Evolutionary conservation across 345 rosid genomes (phyloP), one percentile per base, ranked within the genome.

Genomic region (Eucalyptus leucophloia): DNA sequence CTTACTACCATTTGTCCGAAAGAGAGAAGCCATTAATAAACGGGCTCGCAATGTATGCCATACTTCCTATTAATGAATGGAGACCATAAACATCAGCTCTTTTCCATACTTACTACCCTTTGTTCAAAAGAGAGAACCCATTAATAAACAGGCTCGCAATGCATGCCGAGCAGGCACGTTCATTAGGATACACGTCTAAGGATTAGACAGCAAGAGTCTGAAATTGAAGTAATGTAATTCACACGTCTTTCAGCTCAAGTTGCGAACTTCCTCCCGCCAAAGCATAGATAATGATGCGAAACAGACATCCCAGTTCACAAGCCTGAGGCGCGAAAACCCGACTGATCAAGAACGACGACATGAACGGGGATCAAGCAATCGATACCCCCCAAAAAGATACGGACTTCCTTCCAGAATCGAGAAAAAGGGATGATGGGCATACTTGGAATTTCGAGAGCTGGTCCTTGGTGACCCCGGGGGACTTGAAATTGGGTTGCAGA

Each of bases 391-490:
- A 37, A 12, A 37, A 5, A 77, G 5, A 72, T 37, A 72, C 10
- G 8, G 26, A 37, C 83, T 10, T 11, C 47, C 42, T 19, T 37
- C 44, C 47, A 77, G 2, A 16, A 21, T 77, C 3, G 83, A 77
- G 45, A 77, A 72, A 16, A 18, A 77, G 83, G 28, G 83, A 77
- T 37, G 28, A 37, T 19, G 83, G 47, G 83, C 83, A 37, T 37
- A 89, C 91, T 60, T 80, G 91, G 80, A 89, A 89, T 45, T 89
- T 89, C 87, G 89, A 54, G 65, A 89, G 65, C 77, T 89, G 91
- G 87, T 24, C 86, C 50, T 87, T 72, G 87, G 91, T 72, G 72
- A 89, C 58, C 44, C 80, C 72, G 16, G 51, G 23, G 42, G 81
- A 56, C 44, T 50, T 89, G 89, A 87, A 89, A 77, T 89, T 87